phyloP scores from a whole-genome alignment of 176 grass and related monocot species.

The Triticum monococcum region DNA sequence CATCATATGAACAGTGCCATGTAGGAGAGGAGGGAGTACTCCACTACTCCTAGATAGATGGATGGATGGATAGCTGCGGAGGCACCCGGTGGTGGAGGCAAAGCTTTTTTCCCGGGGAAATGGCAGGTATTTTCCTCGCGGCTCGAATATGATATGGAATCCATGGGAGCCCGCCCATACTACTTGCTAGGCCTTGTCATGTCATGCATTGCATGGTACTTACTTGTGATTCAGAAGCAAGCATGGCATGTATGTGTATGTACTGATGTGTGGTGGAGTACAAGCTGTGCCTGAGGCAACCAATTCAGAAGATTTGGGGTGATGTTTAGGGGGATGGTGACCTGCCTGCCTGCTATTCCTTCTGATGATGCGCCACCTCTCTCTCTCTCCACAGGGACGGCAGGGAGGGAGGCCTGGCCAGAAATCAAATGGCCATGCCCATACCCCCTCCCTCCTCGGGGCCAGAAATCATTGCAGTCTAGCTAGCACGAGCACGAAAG shows the following conservation, averaged over 20 bases:
- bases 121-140: background rate
- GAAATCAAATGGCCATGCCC: background rate
- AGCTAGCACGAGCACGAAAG: constrained; percentile 46
- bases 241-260: too few species aligned
- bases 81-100: background rate
- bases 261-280: too few species aligned
- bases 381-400: background rate
- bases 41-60: too few species aligned
- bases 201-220: background rate
- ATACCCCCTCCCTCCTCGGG: constrained; percentile 19
- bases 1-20: constrained; percentile 10
- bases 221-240: background rate
- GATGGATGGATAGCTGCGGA: background rate
- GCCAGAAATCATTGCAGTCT: constrained; percentile 43
- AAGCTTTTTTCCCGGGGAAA: background rate
- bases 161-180: background rate
- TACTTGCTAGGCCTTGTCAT: constrained; percentile 3
- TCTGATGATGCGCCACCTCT: too few species aligned
- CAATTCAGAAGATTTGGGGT: too few species aligned
- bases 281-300: too few species aligned
- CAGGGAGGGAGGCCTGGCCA: background rate
- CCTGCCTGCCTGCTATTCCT: too few species aligned
- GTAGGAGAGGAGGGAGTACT: background rate
- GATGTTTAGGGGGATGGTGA: too few species aligned
- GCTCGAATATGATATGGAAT: background rate